These are phyloP conservation scores for Chaetomium globosum DNA, from an alignment of 2,329 filamentous ascomycete genomes.

Conservation along the genomic window DNA sequence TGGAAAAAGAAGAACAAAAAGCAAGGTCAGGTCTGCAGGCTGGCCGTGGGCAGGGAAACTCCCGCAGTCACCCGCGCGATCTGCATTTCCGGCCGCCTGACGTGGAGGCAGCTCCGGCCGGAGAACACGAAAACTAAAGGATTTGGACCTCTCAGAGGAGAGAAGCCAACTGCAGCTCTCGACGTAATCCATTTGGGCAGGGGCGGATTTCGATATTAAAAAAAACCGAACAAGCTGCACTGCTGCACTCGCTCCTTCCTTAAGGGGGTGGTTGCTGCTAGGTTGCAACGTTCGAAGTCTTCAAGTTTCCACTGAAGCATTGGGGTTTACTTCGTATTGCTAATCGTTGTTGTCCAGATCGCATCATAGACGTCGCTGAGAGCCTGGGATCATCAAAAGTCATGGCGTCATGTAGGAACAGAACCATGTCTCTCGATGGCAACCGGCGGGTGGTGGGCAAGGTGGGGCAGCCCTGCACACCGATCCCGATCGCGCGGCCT, in stretches of 20 bases:
- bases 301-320: neutral
- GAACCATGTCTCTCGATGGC: neutral
- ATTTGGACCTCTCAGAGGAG: neutral
- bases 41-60: constrained; percentile 28
- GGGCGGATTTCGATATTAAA: constrained; percentile 18
- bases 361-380: neutral
- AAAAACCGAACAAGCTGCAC: neutral
- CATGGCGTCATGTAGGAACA: constrained; percentile 21
- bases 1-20: constrained; percentile 20
- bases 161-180: neutral
- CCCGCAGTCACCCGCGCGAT: constrained; percentile 24
- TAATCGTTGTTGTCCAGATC: neutral
- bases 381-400: neutral
- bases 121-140: neutral
- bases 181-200: constrained; percentile 16
- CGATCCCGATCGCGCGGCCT: constrained; percentile 16
- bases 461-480: constrained; percentile 14
- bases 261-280: neutral
- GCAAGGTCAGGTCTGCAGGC: constrained; percentile 14
- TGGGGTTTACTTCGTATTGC: neutral
- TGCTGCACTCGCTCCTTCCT: constrained; percentile 15
- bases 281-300: constrained; percentile 1
- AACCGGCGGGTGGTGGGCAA: constrained; percentile 5
- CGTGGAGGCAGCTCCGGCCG: constrained; percentile 22
- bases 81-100: constrained; percentile 30